A percentile compares a stretch with the other conserved stretches of the same genome.
These are phyloP conservation scores for Leccinum disarticulatum DNA, from an alignment of 768 basidiomycete species.

Conservation along the genomic window DNA sequence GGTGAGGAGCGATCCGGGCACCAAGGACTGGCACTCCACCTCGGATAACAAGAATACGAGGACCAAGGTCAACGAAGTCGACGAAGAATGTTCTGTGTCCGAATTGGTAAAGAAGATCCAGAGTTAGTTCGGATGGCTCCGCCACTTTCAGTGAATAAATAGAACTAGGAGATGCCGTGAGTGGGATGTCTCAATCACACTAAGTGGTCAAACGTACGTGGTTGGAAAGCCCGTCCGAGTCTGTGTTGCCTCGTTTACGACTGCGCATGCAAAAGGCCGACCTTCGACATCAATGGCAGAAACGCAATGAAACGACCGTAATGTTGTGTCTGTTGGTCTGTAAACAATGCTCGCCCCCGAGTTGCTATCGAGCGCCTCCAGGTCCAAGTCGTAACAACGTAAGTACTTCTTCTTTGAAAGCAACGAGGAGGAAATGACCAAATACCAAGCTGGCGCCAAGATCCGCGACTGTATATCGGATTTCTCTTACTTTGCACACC, in stretches of 20 bases:
- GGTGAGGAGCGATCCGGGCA: background rate
- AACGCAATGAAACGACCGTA: constrained; percentile 8
- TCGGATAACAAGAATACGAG: constrained; percentile 14
- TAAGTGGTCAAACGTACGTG: constrained; percentile 1
- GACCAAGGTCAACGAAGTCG: constrained; percentile 12
- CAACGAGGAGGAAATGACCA: constrained; percentile 18
- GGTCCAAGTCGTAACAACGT: constrained; percentile 16
- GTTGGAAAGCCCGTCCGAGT: background rate
- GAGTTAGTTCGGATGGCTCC: background rate
- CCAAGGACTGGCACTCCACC: background rate
- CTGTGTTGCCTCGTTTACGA: constrained; percentile 5
- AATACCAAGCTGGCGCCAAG: constrained; percentile 9
- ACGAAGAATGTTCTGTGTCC: constrained; percentile 1
- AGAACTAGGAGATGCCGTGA: constrained; percentile 1
- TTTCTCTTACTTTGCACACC: background rate
- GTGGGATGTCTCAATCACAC: background rate
- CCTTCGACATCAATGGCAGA: constrained; percentile 16
- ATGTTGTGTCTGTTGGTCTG: background rate
- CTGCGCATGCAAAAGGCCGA: constrained; percentile 16
- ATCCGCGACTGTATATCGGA: constrained; percentile 4
- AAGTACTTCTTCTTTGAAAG: constrained; percentile 10
- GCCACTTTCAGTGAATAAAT: constrained; percentile 8
- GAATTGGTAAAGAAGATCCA: constrained; percentile 18
- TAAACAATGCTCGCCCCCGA: constrained; percentile 11
- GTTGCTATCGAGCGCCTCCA: background rate